Conservation (phyloP, 2,329 filamentous ascomycete genomes). For the Hymenoscyphus infarciens region DNA sequence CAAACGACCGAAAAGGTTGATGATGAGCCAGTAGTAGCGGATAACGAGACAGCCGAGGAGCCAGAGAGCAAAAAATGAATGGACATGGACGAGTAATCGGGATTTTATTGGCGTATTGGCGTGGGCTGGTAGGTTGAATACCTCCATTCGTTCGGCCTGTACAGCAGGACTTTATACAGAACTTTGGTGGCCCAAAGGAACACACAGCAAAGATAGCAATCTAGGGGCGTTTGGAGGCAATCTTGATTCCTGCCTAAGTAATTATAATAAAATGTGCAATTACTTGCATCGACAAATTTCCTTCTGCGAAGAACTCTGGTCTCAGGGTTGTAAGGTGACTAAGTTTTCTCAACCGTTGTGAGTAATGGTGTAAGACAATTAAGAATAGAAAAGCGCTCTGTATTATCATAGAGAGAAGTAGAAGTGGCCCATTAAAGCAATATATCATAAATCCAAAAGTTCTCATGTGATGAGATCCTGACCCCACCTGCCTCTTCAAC, state of each 20-base stretch:
- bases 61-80: background rate
- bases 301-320: background rate
- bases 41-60: background rate
- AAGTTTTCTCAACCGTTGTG: no score
- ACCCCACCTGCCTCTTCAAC: no score
- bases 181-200: background rate
- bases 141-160: background rate
- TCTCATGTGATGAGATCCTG: no score
- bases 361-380: no score
- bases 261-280: background rate
- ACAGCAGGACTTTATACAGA: background rate
- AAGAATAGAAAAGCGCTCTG: no score
- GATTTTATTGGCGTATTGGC: background rate
- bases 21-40: conserved; percentile 8
- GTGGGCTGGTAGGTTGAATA: background rate
- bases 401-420: no score
- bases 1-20: conserved; percentile 7
- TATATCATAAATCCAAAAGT: no score
- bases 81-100: background rate
- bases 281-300: background rate
- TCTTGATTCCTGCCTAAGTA: background rate
- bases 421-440: no score
- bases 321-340: no score
- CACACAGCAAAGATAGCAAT: background rate
- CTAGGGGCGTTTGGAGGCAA: background rate